A percentile compares a stretch with the other conserved stretches of the same genome.
Conservation (phyloP, 495 filamentous ascomycete species). For the Tuber calosporum region DNA sequence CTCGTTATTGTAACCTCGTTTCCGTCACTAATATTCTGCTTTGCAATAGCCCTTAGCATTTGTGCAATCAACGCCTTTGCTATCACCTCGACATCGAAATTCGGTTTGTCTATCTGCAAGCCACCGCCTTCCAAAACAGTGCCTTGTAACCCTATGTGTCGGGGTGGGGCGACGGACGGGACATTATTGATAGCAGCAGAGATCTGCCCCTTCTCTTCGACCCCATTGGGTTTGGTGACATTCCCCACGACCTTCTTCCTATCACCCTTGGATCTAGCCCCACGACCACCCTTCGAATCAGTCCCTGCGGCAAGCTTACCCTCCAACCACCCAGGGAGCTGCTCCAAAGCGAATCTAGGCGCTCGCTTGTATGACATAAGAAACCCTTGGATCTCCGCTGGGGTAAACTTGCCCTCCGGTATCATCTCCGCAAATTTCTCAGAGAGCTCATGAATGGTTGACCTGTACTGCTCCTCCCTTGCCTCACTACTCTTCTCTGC, state of each 20-base stretch:
- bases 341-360: slow-evolving; percentile 28
- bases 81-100: slow-evolving; percentile 13
- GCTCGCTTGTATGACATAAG: slow-evolving; percentile 52
- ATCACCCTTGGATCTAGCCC: slow-evolving; percentile 2
- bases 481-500: slow-evolving; percentile 35
- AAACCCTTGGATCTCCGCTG: slow-evolving; percentile 62
- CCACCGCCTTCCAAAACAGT: slow-evolving; percentile 9
- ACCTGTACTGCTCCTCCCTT: slow-evolving; percentile 38
- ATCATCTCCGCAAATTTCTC: slow-evolving; percentile 49
- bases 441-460: slow-evolving; percentile 46
- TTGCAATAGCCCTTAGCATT: background rate
- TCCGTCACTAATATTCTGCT: background rate
- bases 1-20: background rate
- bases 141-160: slow-evolving; percentile 17
- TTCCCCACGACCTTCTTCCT: slow-evolving; percentile 13
- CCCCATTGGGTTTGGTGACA: slow-evolving; percentile 14
- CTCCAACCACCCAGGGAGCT: slow-evolving; percentile 27
- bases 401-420: slow-evolving; percentile 54
- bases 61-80: slow-evolving; percentile 7
- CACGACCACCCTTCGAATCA: slow-evolving; percentile 17
- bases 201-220: slow-evolving; percentile 10
- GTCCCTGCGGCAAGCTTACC: slow-evolving; percentile 9
- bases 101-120: slow-evolving; percentile 9
- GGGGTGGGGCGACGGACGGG: background rate
- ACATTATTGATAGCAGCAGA: background rate